phyloP scores from a whole-genome alignment of 495 filamentous ascomycete genomes.

The Jackrogersella multiformis region DNA sequence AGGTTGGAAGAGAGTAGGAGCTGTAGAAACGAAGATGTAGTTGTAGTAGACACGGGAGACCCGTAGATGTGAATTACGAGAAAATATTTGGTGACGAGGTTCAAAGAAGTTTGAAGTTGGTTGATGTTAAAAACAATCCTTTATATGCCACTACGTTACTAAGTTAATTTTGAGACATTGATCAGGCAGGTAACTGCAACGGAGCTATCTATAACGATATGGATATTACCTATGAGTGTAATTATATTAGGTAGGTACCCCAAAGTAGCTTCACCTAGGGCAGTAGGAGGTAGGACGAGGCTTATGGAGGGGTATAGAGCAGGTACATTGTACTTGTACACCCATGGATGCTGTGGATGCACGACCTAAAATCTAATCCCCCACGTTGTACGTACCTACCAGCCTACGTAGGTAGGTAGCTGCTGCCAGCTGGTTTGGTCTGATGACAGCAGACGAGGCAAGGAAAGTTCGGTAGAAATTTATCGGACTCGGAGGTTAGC shows the following conservation, averaged over 20 bases:
- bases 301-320: constrained; percentile 12
- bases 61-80: neutral
- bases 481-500: constrained; percentile 30
- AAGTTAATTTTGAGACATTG: constrained; percentile 1
- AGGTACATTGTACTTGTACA: constrained; percentile 5
- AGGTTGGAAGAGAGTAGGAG: neutral
- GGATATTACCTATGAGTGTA: no score
- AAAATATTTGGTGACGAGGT: neutral
- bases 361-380: neutral
- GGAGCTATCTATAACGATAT: constrained; percentile 1
- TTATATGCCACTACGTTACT: neutral
- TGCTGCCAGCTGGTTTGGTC: neutral
- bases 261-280: constrained; percentile 1
- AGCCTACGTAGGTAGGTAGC: neutral
- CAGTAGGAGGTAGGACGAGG: neutral
- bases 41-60: neutral
- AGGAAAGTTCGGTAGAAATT: constrained; percentile 28
- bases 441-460: neutral
- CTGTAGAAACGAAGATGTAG: neutral
- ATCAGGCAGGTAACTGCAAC: neutral
- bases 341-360: neutral
- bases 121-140: neutral
- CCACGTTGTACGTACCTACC: neutral
- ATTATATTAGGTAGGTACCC: no score
- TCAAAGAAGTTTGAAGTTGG: neutral